Base-by-base conservation (phyloP, 305 asterid genomes). In the Rubia peregrina region DNA sequence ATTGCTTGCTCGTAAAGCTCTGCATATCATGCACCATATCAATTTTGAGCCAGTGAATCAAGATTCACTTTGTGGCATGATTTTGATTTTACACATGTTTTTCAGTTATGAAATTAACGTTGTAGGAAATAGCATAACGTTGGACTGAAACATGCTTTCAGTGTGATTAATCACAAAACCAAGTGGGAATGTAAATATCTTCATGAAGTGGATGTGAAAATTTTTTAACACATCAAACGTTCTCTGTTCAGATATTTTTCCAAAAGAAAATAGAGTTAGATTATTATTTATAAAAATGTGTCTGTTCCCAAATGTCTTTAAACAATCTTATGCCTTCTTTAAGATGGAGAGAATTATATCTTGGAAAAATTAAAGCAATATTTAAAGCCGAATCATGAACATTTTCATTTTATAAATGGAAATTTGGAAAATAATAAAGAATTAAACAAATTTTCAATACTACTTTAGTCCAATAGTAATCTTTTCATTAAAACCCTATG, bases 1-100 rank as follows among this genome's bases (percentile, higher is more conserved):
- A 89, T 85, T 10, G 98, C 97, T 83, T 91, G 96, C 80, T 93
- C 98, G 69, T 93, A 93, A 13, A 93, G 87, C 75, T 91, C 98
- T 91, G 77, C 70, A 76, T 21, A 7, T 14, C n/a, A 67, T 43
- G 60, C 2, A 46, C 6, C 9, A 22, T 40, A 51, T 68, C 16
- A 22, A 68, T 9, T 7, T 14, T 22, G 53, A 46, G 62, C 57
- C 56, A 16, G 16, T 49, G 56, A 16, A 16, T 49, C 56, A 16
- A 5, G 16, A 49, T 49, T 14, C 56, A 11, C 8, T 49, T 49
- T 49, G 56, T 2, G 19, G 19, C 19, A 48, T 6, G 6, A 48
- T 13, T 48, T 48, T 48, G 55, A 13, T 48, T 14, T 49, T 4
- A 49, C 21, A 49, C 56, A 14, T 6, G 5, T 16, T 14, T 49